phyloP scores from a whole-genome alignment of 192 early-diverging fungal genomes.

The Coemansia erecta region DNA sequence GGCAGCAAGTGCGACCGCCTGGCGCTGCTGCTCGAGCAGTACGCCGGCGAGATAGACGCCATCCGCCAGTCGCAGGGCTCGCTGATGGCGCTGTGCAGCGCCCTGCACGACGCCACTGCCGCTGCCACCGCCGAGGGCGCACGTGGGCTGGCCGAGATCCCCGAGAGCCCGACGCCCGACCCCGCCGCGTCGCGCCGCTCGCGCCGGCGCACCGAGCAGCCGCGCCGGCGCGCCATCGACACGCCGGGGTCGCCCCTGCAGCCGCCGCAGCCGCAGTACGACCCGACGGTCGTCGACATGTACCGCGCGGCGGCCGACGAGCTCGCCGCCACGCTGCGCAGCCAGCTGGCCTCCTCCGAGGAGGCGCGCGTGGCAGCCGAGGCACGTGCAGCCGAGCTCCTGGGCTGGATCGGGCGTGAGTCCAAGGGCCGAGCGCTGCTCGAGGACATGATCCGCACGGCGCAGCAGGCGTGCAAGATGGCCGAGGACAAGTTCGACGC shows the following conservation, averaged over 20 bases:
- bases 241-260: background rate
- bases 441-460: constrained; percentile 53
- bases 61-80: constrained; percentile 31
- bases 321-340: constrained; percentile 22
- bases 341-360: constrained; percentile 26
- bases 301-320: constrained; percentile 37
- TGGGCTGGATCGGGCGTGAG: constrained; percentile 53
- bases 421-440: constrained; percentile 53
- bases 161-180: constrained; percentile 6
- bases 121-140: background rate
- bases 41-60: constrained; percentile 26
- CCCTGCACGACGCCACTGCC: constrained; percentile 11
- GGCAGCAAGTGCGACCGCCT: constrained; percentile 46
- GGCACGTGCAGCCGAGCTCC: constrained; percentile 43
- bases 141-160: constrained; percentile 4
- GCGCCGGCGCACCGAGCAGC: constrained; percentile 48
- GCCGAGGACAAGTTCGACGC: constrained; percentile 36
- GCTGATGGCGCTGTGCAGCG: constrained; percentile 30
- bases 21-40: constrained; percentile 34
- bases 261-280: constrained; percentile 4
- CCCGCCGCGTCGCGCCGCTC: constrained; percentile 10
- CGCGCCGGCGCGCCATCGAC: constrained; percentile 23
- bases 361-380: constrained; percentile 34
- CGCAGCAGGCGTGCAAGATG: constrained; percentile 53
- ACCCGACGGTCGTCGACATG: constrained; percentile 3